These are phyloP conservation scores for Paraphysoderma sedebokerense DNA, from an alignment of 371 early-diverging fungal species.

Conservation along the genomic window DNA sequence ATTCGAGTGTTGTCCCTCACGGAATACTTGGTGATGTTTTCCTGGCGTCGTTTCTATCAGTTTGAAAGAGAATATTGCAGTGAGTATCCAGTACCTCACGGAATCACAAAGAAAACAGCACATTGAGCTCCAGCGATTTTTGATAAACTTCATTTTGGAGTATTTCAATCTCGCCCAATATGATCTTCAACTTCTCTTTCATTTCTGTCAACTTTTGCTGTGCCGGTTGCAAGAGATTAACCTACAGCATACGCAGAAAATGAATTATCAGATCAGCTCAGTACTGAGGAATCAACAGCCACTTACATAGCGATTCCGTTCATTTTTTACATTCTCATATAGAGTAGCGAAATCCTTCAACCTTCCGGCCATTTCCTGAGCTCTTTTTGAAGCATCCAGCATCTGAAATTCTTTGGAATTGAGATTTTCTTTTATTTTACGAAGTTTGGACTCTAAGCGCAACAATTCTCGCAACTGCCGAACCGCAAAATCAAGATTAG, in stretches of 20 bases:
- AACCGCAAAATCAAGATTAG: conserved; percentile 1
- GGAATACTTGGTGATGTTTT: conserved; percentile 27
- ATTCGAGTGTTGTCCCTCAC: conserved; percentile 24
- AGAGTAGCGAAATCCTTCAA: conserved; percentile 26
- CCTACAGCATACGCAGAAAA: conserved; percentile 5
- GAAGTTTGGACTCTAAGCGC: conserved; percentile 17
- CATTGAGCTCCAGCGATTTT: conserved; percentile 31
- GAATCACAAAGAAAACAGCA: too few species aligned
- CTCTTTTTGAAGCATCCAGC: conserved; percentile 22
- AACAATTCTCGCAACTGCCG: conserved; percentile 22
- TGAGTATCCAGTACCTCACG: too few species aligned
- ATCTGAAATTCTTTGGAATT: conserved; percentile 18
- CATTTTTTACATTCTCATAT: conserved; percentile 34
- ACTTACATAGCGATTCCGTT: conserved; percentile 34
- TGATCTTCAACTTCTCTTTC: conserved; percentile 34
- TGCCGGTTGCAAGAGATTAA: conserved; percentile 31
- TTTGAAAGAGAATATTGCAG: background rate
- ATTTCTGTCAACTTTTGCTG: conserved; percentile 30
- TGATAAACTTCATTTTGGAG: conserved; percentile 24
- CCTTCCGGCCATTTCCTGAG: conserved; percentile 16
- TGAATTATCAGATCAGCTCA: background rate
- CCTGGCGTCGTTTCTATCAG: conserved; percentile 24
- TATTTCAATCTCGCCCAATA: conserved; percentile 34
- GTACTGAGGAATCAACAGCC: background rate
- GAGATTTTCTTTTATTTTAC: conserved; percentile 19